Percentiles rank a stretch among this genome's conserved stretches.
phyloP scores from a whole-genome alignment of 768 basidiomycete species.

The Kwoniella newhampshirensis region DNA sequence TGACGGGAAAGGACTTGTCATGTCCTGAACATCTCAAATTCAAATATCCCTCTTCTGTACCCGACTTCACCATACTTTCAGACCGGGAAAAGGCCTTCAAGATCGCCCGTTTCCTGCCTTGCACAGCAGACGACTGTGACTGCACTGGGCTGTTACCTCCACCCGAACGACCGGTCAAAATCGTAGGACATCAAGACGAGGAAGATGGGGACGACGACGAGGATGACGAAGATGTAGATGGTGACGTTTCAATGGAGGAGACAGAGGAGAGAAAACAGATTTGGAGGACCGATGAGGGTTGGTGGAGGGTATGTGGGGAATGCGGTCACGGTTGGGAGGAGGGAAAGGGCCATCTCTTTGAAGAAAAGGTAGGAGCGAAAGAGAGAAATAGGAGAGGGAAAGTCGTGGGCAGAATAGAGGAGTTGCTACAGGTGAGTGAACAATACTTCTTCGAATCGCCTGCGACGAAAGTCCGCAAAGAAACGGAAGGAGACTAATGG shows the following conservation, averaged over 20 bases:
- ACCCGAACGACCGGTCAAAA: slow-evolving; percentile 66
- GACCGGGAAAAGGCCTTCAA: slow-evolving; percentile 56
- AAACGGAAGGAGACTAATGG: no score
- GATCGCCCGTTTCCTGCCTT: slow-evolving; percentile 78
- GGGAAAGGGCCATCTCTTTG: slow-evolving; percentile 57
- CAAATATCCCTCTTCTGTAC: slow-evolving; percentile 50
- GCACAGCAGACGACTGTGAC: slow-evolving; percentile 61
- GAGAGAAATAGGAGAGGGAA: slow-evolving; percentile 62
- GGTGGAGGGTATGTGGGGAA: slow-evolving; percentile 47
- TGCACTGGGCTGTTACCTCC: slow-evolving; percentile 74
- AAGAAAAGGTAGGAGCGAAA: slow-evolving; percentile 53
- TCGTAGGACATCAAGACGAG: slow-evolving; percentile 57
- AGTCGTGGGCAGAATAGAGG: slow-evolving; percentile 76
- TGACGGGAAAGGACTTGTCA: slow-evolving; percentile 22
- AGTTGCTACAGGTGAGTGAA: slow-evolving; percentile 69
- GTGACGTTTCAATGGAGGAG: slow-evolving; percentile 54
- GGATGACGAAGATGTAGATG: slow-evolving; percentile 74
- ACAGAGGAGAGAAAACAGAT: slow-evolving; percentile 58
- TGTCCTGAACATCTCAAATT: slow-evolving; percentile 61
- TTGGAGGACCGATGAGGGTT: slow-evolving; percentile 61
- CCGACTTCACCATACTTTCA: slow-evolving; percentile 27
- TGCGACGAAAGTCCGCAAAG: no score
- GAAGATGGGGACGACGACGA: slow-evolving; percentile 57
- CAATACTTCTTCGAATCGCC: background rate
- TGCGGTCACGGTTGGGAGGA: slow-evolving; percentile 51